phyloP scores from a whole-genome alignment of 1,284 basidiomycete species.

The Caloboletus firmus region DNA sequence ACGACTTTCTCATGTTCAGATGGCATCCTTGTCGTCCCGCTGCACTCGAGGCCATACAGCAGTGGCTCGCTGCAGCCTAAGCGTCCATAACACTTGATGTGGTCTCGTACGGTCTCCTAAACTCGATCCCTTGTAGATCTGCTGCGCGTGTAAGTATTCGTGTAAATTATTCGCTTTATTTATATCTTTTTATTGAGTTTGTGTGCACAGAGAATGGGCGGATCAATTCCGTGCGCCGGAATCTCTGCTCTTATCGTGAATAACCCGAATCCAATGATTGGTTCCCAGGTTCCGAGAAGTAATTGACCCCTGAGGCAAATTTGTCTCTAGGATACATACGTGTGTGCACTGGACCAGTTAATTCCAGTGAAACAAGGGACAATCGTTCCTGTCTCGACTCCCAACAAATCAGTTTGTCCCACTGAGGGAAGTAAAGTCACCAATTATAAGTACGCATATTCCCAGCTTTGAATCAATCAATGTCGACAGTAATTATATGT shows the following conservation, averaged over 20 bases:
- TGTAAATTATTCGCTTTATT: neutral
- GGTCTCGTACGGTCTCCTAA: neutral
- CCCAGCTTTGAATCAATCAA: neutral
- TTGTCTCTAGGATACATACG: no score
- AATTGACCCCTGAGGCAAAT: neutral
- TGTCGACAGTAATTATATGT: neutral
- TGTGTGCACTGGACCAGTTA: neutral
- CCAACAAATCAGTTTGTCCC: neutral
- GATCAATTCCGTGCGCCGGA: neutral
- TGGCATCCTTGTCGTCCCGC: conserved; percentile 47
- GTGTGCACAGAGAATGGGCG: neutral
- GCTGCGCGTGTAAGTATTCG: neutral
- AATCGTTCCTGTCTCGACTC: neutral
- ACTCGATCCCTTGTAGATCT: neutral
- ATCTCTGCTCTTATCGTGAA: neutral
- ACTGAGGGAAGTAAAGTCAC: no score
- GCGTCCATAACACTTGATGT: neutral
- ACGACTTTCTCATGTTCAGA: conserved; percentile 52
- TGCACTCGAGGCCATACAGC: conserved; percentile 51
- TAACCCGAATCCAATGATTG: neutral
- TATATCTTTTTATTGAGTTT: neutral
- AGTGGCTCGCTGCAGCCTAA: conserved; percentile 32
- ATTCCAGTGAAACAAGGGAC: neutral
- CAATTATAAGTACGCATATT: neutral
- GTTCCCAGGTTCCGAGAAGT: neutral